phyloP scores from a whole-genome alignment of 1,139 yeast genomes.

The Blastobotrys serpentis region DNA sequence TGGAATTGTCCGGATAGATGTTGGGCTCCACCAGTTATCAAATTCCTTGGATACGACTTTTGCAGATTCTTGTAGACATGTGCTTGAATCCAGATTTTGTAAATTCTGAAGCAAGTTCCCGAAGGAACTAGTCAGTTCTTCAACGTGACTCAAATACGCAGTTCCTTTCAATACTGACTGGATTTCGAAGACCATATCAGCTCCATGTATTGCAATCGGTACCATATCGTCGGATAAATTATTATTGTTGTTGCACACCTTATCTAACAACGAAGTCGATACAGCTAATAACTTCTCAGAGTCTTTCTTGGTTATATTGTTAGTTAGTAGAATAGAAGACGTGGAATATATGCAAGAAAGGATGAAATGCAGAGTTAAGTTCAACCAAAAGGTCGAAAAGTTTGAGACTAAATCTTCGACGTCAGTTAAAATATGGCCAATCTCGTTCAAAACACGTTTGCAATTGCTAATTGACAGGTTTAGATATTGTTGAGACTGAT shows the following conservation, averaged over 20 bases:
- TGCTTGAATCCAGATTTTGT: neutral
- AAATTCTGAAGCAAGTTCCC: neutral
- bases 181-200: neutral
- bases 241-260: neutral
- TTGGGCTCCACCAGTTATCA: neutral
- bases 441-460: neutral
- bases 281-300: neutral
- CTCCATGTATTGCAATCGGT: neutral
- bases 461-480: constrained; percentile 1
- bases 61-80: neutral
- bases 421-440: neutral
- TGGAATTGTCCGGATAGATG: neutral
- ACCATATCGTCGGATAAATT: neutral
- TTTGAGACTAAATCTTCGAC: neutral
- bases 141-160: neutral
- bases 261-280: neutral
- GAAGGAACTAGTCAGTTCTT: neutral
- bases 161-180: neutral
- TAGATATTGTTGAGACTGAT: neutral
- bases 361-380: neutral
- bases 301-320: neutral
- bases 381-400: neutral
- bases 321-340: neutral
- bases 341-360: neutral
- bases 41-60: neutral